These are phyloP conservation scores for Chalciporus chontae DNA, from an alignment of 768 basidiomycete genomes.

Conservation along the genomic window DNA sequence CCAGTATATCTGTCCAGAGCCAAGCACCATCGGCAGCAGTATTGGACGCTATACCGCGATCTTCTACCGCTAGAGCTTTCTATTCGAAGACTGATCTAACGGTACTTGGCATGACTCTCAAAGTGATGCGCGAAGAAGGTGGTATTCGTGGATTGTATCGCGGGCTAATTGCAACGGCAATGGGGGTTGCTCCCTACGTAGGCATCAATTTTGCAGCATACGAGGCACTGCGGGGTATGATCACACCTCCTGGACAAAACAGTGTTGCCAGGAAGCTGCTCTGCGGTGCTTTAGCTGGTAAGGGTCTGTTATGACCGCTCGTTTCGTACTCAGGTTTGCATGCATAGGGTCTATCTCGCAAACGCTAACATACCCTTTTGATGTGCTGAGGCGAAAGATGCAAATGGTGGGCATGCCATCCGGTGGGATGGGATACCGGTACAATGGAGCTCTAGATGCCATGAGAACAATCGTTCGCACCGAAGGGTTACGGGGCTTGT, in stretches of 20 bases:
- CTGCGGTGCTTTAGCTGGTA: conserved; percentile 87
- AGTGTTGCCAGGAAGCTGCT: conserved; percentile 64
- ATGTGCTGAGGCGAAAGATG: conserved; percentile 93
- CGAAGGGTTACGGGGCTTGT: conserved; percentile 77
- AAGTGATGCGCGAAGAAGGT: conserved; percentile 90
- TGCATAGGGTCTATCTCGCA: conserved; percentile 80
- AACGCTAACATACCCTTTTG: conserved; percentile 93
- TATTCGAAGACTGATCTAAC: conserved; percentile 57
- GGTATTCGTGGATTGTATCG: conserved; percentile 85
- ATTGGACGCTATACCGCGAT: conserved; percentile 24
- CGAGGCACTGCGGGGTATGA: conserved; percentile 69
- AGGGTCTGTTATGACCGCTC: conserved; percentile 12
- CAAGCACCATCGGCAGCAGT: conserved; percentile 18
- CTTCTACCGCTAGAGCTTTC: conserved; percentile 26
- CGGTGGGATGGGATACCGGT: conserved; percentile 57
- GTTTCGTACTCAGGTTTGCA: conserved; percentile 4
- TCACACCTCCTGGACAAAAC: conserved; percentile 81
- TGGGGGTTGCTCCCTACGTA: conserved; percentile 88
- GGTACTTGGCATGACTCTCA: conserved; percentile 86
- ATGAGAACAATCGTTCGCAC: conserved; percentile 59
- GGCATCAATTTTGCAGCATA: conserved; percentile 95
- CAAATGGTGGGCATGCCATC: conserved; percentile 82
- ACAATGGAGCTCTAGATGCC: conserved; percentile 80
- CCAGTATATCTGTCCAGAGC: conserved; percentile 54
- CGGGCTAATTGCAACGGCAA: conserved; percentile 77